phyloP scores from a whole-genome alignment of 2,329 filamentous ascomycete genomes.

The Neonectria magnoliae region DNA sequence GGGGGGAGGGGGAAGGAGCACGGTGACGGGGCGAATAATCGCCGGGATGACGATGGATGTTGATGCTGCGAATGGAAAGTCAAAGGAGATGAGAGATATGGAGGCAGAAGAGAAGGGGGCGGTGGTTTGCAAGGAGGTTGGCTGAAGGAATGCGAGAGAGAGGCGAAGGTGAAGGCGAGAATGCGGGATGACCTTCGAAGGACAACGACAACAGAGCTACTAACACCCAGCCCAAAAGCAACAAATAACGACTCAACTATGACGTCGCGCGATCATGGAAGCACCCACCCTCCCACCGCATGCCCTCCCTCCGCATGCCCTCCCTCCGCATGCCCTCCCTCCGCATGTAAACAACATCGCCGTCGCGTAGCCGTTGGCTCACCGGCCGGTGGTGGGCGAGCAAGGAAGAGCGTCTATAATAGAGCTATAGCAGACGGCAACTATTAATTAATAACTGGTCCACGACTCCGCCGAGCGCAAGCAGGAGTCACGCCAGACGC shows the following conservation, averaged over 20 bases:
- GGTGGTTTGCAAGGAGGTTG: conserved; percentile 11
- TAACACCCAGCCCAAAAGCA: neutral
- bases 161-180: neutral
- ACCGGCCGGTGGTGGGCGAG: neutral
- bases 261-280: neutral
- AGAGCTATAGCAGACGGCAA: conserved; percentile 2
- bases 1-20: neutral
- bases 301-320: neutral
- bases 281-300: neutral
- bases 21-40: neutral
- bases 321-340: neutral
- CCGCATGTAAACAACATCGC: conserved; percentile 2
- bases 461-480: conserved; percentile 7
- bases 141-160: neutral
- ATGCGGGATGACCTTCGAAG: neutral
- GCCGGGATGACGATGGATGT: neutral
- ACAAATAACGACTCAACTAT: neutral
- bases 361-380: neutral
- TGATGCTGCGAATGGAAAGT: neutral
- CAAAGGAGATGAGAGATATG: neutral
- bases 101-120: conserved; percentile 4
- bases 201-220: neutral
- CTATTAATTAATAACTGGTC: conserved; percentile 9
- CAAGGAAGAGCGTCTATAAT: conserved; percentile 3
- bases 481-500: conserved; percentile 20